phyloP scores from a whole-genome alignment of 176 grass and related monocot species.

The Coix lacrymajobi region DNA sequence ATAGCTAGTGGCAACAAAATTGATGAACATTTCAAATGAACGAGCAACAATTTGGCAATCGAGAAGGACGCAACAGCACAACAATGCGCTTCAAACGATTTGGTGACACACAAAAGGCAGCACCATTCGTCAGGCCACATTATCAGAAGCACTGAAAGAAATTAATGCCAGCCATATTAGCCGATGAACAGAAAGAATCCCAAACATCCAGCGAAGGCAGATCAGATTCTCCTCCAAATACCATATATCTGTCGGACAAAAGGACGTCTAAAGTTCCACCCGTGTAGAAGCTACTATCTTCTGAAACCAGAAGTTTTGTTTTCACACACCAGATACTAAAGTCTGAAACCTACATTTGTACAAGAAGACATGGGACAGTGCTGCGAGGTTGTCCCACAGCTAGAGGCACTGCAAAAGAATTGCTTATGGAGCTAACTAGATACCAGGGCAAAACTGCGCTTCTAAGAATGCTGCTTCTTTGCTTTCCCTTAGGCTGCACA shows the following conservation, averaged over 20 bases:
- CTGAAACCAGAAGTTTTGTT: background rate
- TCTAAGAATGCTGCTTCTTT: background rate
- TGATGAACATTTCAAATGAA: no score
- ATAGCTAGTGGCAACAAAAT: no score
- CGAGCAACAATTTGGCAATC: no score
- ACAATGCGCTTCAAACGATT: background rate
- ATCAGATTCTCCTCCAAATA: no score
- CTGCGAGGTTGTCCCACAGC: background rate
- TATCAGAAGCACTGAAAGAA: no score
- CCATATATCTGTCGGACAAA: background rate
- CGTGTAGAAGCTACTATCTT: background rate
- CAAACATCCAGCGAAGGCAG: no score
- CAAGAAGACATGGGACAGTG: background rate
- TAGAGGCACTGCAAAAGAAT: constrained; percentile 10
- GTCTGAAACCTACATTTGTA: background rate
- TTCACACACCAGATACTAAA: background rate
- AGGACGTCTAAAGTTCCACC: background rate
- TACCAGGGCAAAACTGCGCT: background rate
- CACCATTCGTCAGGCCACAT: no score
- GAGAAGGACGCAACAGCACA: no score
- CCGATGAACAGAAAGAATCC: no score
- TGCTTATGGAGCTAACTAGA: background rate
- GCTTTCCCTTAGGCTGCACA: constrained; percentile 23
- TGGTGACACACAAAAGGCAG: no score
- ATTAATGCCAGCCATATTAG: no score